Evolutionary conservation across 73 alveolate species (phyloP).

Genomic region (Paramecium sonneborni): DNA sequence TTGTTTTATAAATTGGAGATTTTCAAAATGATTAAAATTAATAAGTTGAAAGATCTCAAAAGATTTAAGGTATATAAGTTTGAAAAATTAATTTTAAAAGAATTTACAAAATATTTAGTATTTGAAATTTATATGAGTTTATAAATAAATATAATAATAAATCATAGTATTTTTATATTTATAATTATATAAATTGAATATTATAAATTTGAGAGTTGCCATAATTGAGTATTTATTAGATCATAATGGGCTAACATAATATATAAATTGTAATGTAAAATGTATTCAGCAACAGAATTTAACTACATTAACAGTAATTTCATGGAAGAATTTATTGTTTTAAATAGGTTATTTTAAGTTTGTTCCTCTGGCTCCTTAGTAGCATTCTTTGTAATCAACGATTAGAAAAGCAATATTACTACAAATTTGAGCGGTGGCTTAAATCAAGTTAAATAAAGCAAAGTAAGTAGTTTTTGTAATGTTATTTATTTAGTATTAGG

Average conservation of each 20-base stretch:
- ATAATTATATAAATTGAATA: no score
- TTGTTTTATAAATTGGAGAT: no score
- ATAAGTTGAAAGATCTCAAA: no score
- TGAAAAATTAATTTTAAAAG: no score
- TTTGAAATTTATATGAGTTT: no score
- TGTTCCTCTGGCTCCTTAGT: constrained; percentile 91
- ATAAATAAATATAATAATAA: no score
- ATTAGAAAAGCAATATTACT: constrained; percentile 83
- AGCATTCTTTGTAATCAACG: constrained; percentile 74
- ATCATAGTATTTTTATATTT: no score
- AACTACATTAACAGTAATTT: no score
- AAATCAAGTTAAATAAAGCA: constrained; percentile 98
- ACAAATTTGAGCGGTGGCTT: constrained; percentile 99
- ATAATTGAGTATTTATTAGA: constrained; percentile 30
- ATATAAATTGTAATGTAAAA: constrained; percentile 43
- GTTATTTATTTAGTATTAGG: constrained; percentile 97
- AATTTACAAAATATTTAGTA: no score
- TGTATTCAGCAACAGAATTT: no score
- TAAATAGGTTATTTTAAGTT: constrained; percentile 90
- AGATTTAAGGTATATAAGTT: no score
- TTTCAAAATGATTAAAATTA: no score
- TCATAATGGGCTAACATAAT: constrained; percentile 37
- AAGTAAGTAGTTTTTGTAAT: constrained; percentile 98
- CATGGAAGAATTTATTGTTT: constrained; percentile 90
- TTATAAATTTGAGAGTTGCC: constrained; percentile 47